Evolutionary conservation across 1,284 basidiomycete genomes (phyloP).

Genomic region (Cryptococcus sp.): DNA sequence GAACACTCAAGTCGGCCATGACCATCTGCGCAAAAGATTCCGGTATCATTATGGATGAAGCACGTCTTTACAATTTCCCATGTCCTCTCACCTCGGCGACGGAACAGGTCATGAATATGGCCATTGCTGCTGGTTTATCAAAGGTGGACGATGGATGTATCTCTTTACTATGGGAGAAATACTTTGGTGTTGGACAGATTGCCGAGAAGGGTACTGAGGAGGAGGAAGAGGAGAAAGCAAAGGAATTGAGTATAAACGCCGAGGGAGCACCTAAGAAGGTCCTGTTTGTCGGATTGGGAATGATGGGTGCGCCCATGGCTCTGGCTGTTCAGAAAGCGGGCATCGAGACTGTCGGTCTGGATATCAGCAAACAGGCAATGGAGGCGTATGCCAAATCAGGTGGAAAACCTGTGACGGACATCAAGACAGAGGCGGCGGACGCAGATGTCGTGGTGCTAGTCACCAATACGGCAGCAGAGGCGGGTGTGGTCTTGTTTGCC

Average conservation of each 20-base stretch:
- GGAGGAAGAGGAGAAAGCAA: constrained; percentile 25
- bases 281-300: constrained; percentile 30
- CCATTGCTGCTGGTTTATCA: constrained; percentile 28
- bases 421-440: constrained; percentile 11
- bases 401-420: constrained; percentile 15
- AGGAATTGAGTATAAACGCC: constrained; percentile 18
- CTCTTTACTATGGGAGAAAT: constrained; percentile 34
- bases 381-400: constrained; percentile 15
- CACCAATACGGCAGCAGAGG: constrained; percentile 21
- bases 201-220: constrained; percentile 24
- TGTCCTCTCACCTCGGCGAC: constrained; percentile 32
- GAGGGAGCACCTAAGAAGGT: constrained; percentile 15
- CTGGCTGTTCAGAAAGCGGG: constrained; percentile 18
- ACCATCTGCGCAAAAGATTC: constrained; percentile 41
- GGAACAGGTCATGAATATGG: constrained; percentile 37
- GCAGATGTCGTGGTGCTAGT: constrained; percentile 23
- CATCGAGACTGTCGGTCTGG: constrained; percentile 17
- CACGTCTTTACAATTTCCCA: constrained; percentile 27
- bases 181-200: constrained; percentile 26
- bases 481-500: constrained; percentile 24
- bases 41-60: constrained; percentile 42
- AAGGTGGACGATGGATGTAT: constrained; percentile 32
- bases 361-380: constrained; percentile 9
- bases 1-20: constrained; percentile 38
- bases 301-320: constrained; percentile 31